A percentile compares a stretch with the other conserved stretches of the same genome.
Evolutionary conservation across 2,329 filamentous ascomycete genomes (phyloP).

Genomic region (Xylariaceae sp.): DNA sequence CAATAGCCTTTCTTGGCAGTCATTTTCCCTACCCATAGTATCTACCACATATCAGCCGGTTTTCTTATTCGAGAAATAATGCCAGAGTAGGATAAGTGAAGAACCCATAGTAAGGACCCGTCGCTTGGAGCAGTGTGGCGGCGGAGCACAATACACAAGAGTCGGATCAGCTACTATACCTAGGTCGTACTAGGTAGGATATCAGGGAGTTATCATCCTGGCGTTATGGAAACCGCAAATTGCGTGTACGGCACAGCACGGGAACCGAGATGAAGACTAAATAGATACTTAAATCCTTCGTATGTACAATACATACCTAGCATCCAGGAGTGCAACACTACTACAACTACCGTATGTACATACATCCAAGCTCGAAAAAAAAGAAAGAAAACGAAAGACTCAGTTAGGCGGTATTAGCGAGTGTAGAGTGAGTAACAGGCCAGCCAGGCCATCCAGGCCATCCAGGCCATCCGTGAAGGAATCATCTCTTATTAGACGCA

Average conservation of each 20-base stretch:
- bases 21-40: too few species aligned
- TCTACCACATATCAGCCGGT: neutral
- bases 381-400: too few species aligned
- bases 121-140: slow-evolving; percentile 18
- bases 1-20: neutral
- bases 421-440: too few species aligned
- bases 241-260: slow-evolving; percentile 23
- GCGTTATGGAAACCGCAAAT: slow-evolving; percentile 12
- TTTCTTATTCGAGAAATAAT: slow-evolving; percentile 15
- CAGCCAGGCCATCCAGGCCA: too few species aligned
- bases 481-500: too few species aligned
- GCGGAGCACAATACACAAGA: slow-evolving; percentile 23
- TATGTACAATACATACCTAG: too few species aligned
- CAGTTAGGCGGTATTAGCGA: too few species aligned
- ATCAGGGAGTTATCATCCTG: slow-evolving; percentile 7
- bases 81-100: slow-evolving; percentile 10
- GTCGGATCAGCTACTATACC: slow-evolving; percentile 9
- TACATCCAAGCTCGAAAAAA: too few species aligned
- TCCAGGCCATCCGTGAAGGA: too few species aligned
- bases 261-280: slow-evolving; percentile 8
- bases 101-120: slow-evolving; percentile 3
- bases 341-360: too few species aligned
- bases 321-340: too few species aligned
- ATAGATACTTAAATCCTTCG: neutral
- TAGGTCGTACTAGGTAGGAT: slow-evolving; percentile 4